Base-by-base conservation (phyloP, 2,329 filamentous ascomycete genomes). In the Fusarium mexicanum region DNA sequence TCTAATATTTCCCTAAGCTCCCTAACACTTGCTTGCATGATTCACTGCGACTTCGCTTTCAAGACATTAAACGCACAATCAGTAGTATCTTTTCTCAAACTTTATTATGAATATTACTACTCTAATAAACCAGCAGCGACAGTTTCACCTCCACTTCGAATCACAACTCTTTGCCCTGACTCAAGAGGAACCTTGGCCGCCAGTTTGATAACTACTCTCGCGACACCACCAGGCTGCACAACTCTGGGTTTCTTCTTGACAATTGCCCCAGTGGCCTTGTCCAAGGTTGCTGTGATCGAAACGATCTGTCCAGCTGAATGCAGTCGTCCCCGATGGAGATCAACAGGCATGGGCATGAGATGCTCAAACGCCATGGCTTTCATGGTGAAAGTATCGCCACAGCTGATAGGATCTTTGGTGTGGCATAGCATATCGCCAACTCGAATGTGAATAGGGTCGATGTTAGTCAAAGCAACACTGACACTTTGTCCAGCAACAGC, bases 321-420 rank as follows among this genome's bases (percentile, higher is more conserved):
- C 58, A 98, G 84, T 14, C 95, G 88, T 0, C 96, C 96, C 26
- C 94, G 87, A 81, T 98, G 95, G 14, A 99, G 91, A 78, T 98
- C 96, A 16, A 98, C 90, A 31, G 91, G 90, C 90, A 96, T 96
- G 0, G 96, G 96, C 83, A 95, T 92, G 22, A 99, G 84, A 72
- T 96, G 92, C 69, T 98, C 94, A 78, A 98, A 97, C 0, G 95
- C 94, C 64, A 98, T 88, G 17, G 96, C 91, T 82, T 97, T 97
- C 69, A 93, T 90, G 4, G 90, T 94, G 77, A 98, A 95, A 0
- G 86, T 88, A 65, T 92, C 92, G 67, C 94, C 86, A 67, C 92
- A 93, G 33, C 86, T 84, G 40, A 98, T 91, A 0, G 94, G 92
- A 4, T 88, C 84, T 3, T 87, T 86, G 2, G 91, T 87, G 54